These are phyloP conservation scores for Aspergillus incahuasiensis DNA, from an alignment of 495 filamentous ascomycete genomes.

Conservation along the genomic window DNA sequence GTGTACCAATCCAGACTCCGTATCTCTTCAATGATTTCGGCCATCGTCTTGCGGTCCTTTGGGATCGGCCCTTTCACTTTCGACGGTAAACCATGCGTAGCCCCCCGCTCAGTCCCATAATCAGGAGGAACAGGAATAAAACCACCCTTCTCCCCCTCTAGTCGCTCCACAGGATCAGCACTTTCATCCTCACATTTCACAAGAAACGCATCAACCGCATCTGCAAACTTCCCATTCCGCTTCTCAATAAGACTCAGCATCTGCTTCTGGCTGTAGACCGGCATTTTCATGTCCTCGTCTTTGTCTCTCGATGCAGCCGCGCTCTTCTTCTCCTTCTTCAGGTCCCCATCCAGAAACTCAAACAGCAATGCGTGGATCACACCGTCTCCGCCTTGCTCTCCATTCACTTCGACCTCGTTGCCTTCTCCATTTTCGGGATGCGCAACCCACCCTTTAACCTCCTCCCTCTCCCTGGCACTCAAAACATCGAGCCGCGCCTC, in stretches of 20 bases:
- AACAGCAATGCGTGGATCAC: slow-evolving; percentile 72
- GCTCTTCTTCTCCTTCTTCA: slow-evolving; percentile 66
- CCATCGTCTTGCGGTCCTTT: slow-evolving; percentile 71
- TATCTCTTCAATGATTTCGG: slow-evolving; percentile 82
- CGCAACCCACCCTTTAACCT: slow-evolving; percentile 2
- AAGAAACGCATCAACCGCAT: slow-evolving; percentile 73
- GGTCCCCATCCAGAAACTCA: slow-evolving; percentile 87
- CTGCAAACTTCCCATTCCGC: slow-evolving; percentile 77
- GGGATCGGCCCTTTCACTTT: slow-evolving; percentile 65
- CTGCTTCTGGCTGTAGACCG: slow-evolving; percentile 87
- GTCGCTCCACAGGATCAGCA: slow-evolving; percentile 61
- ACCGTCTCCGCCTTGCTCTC: slow-evolving; percentile 22
- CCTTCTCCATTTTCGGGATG: neutral
- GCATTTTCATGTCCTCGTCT: slow-evolving; percentile 86
- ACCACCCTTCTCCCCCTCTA: slow-evolving; percentile 46
- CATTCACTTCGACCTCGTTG: slow-evolving; percentile 22
- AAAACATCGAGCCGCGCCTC: slow-evolving; percentile 75
- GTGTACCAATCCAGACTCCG: slow-evolving; percentile 81
- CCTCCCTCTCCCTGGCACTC: slow-evolving; percentile 55
- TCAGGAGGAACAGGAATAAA: slow-evolving; percentile 48
- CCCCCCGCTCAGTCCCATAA: slow-evolving; percentile 24
- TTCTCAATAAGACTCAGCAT: slow-evolving; percentile 89
- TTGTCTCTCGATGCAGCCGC: slow-evolving; percentile 57
- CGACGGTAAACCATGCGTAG: neutral
- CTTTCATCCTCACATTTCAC: slow-evolving; percentile 62